These are phyloP conservation scores for Persicaria maculosa DNA, from an alignment of 148 eudicot genomes.

Conservation along the genomic window DNA sequence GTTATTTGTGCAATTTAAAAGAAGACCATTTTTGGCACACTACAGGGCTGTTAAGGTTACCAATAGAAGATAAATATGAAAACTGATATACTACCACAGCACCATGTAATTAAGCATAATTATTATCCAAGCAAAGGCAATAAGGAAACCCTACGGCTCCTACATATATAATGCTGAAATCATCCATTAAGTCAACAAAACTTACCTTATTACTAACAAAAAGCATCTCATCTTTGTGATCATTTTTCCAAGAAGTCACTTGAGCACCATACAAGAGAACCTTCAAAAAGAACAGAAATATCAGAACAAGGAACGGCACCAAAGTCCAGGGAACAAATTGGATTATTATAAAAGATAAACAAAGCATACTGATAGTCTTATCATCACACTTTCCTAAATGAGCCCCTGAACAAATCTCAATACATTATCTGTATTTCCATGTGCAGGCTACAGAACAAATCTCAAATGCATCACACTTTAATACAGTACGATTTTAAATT, in stretches of 20 bases:
- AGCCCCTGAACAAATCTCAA: too few species aligned
- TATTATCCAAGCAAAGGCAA: background rate
- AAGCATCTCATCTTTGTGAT: conserved; percentile 72
- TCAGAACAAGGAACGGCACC: background rate
- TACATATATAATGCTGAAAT: background rate
- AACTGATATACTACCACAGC: background rate
- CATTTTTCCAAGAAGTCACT: conserved; percentile 95
- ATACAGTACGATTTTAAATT: background rate
- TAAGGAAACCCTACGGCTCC: background rate
- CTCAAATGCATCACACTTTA: background rate
- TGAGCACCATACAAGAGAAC: conserved; percentile 81
- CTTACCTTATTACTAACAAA: conserved; percentile 81
- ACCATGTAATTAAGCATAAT: background rate
- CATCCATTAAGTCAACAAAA: background rate
- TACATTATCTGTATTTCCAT: too few species aligned
- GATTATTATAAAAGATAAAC: background rate
- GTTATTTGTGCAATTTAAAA: background rate
- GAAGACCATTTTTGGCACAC: background rate
- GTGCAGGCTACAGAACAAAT: background rate
- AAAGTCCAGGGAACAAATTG: background rate
- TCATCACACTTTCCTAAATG: too few species aligned
- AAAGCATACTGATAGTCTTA: background rate
- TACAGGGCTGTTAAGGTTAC: background rate
- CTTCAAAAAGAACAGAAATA: conserved; percentile 22
- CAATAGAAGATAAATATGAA: background rate